Evolutionary conservation across 148 eudicot species (phyloP), one percentile per base, ranked within the genome.

Genomic region (Polygonum aviculare): DNA sequence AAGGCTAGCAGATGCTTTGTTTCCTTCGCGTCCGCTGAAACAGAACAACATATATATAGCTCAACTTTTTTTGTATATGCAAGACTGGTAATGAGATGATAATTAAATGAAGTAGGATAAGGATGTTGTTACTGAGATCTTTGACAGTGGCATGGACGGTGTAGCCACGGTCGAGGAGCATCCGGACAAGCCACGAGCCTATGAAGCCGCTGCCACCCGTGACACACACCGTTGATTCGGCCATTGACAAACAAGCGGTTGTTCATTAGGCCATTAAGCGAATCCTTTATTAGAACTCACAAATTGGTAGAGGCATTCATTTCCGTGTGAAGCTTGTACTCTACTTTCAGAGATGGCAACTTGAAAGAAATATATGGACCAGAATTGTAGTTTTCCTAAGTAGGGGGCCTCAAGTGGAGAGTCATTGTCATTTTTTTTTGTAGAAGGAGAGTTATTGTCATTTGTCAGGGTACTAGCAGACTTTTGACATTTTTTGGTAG

Each of bases 141-240:
- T 84, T 69, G 75, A 89, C 87, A 55, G 90, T 89, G 80, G 93
- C 93, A 75, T 87, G 87, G 41, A 89, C 86, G 35, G 85, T 79
- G 85, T 89, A 89, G 76, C 93, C 90, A 22, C 90, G 89, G 50
- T 78, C 48, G 73, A 89, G 90, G 76, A 89, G 93, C 52, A 81
- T 83, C 12, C 79, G 76, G 19, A 85, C 84, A 36, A 89, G 80
- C 80, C 84, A 83, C 2, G 90, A 87, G 59, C 93, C 93, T 69
- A 89, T 87, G 82, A 7, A 87, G 39, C 90, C 93, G 77, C 93
- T 89, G 45, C 84, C 93, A 31, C 90, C 93, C 1, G 93, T 89
- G 0, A 87, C 90, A 77, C 90, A 89, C 31, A 72, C 75, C 5
- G 21, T 11, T 41, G 14, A 9, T 38, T 38, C 19, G 0, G 45